phyloP scores from a whole-genome alignment of 345 rosid genomes.

The Dovyalis caffra region DNA sequence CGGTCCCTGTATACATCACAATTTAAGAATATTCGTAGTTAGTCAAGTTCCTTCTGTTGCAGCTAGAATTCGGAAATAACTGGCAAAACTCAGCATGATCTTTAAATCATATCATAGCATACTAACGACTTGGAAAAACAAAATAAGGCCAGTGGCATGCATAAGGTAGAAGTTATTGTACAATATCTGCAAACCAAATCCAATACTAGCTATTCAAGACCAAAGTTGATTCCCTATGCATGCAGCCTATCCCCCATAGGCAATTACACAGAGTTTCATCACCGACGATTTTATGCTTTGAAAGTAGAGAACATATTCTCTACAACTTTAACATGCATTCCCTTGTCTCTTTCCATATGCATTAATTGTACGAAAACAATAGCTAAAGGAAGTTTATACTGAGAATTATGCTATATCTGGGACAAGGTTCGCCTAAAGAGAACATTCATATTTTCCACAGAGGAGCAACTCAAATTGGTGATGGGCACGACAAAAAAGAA shows the following conservation, averaged over 20 bases:
- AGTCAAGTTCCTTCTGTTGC: not conserved
- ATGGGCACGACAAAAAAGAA: not conserved
- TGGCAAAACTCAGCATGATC: not conserved
- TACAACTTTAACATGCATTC: not conserved
- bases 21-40: not conserved
- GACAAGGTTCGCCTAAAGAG: not conserved
- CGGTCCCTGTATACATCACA: slow-evolving; percentile 17
- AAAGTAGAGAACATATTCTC: slow-evolving; percentile 3
- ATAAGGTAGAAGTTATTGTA: not conserved
- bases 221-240: not conserved
- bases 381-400: slow-evolving; percentile 4
- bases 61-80: not conserved
- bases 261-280: not conserved
- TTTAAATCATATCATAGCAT: not conserved
- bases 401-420: slow-evolving; percentile 9
- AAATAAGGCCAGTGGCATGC: not conserved
- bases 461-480: not conserved
- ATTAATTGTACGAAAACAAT: not conserved
- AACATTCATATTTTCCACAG: not conserved
- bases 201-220: not conserved
- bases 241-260: not conserved
- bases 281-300: slow-evolving; percentile 2
- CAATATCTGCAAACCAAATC: not conserved
- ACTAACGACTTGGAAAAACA: not conserved
- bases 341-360: not conserved